These are phyloP conservation scores for Arxiozyma telluris DNA, from an alignment of 1,139 yeast genomes.

Conservation along the genomic window DNA sequence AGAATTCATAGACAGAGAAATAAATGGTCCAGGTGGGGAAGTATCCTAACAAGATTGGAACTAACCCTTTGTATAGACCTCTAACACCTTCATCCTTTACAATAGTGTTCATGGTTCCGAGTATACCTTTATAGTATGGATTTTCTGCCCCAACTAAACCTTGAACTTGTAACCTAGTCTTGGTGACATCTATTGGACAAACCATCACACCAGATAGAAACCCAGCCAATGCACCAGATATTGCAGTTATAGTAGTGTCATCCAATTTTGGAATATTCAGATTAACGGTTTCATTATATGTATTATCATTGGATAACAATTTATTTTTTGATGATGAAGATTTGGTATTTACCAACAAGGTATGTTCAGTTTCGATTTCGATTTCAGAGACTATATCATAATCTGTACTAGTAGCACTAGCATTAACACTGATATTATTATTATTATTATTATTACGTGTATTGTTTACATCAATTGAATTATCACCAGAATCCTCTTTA, in stretches of 20 bases:
- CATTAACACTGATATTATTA: too few relatives aligned
- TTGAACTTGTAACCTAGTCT: constrained; percentile 92
- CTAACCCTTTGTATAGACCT: constrained; percentile 84
- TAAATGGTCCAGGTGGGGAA: constrained; percentile 97
- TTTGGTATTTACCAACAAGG: background rate
- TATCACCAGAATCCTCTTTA: background rate
- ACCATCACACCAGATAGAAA: constrained; percentile 82
- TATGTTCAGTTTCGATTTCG: background rate
- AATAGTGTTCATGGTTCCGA: constrained; percentile 55
- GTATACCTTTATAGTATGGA: constrained; percentile 44
- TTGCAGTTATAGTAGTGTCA: constrained; percentile 45
- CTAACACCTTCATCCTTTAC: constrained; percentile 65
- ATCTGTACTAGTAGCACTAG: background rate
- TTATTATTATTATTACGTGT: background rate
- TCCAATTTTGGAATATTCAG: constrained; percentile 3
- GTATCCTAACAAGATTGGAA: constrained; percentile 86
- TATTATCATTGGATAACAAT: background rate
- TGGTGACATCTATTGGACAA: constrained; percentile 89
- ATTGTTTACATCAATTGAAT: background rate
- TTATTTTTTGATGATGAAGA: background rate
- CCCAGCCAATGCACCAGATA: constrained; percentile 88
- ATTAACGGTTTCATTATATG: background rate
- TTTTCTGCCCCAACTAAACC: constrained; percentile 37
- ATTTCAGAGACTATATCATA: background rate
- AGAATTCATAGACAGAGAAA: constrained; percentile 78